A percentile compares a stretch with the other conserved stretches of the same genome.
These are phyloP conservation scores for Sideroxylon spinosum DNA, from an alignment of 179 eudicot species.

Conservation along the genomic window DNA sequence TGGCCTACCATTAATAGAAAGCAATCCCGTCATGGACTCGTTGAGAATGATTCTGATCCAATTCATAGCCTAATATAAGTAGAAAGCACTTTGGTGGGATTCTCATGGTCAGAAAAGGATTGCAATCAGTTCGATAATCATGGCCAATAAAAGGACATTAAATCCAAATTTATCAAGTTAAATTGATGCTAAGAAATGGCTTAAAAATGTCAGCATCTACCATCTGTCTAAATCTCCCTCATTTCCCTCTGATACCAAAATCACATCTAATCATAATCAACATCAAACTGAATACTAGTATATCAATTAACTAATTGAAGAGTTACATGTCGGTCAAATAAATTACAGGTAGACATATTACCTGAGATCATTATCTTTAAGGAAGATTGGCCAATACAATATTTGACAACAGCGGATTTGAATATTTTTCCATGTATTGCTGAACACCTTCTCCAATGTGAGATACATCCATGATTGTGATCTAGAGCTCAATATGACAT, in stretches of 20 bases:
- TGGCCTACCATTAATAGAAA: no score
- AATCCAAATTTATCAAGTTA: not conserved
- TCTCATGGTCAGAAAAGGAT: no score
- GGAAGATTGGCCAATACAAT: constrained; percentile 78
- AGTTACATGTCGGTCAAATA: not conserved
- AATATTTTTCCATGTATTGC: constrained; percentile 50
- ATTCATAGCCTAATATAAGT: no score
- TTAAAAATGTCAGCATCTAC: not conserved
- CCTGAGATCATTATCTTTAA: constrained; percentile 60
- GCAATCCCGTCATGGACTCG: no score
- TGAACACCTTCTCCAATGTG: constrained; percentile 39
- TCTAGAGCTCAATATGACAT: constrained; percentile 35
- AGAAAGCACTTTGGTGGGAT: no score
- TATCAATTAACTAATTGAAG: not conserved
- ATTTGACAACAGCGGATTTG: constrained; percentile 69
- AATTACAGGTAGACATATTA: constrained; percentile 19
- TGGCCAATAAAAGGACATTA: not conserved
- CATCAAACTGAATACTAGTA: not conserved
- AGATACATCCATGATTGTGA: constrained; percentile 33
- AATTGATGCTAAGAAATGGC: not conserved
- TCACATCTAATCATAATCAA: not conserved
- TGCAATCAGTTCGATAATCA: no score
- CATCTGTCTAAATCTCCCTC: not conserved
- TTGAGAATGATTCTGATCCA: no score
- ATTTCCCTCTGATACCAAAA: not conserved